Base-by-base conservation (phyloP, 2,329 filamentous ascomycete genomes). In the Cryoendolithus antarcticus region DNA sequence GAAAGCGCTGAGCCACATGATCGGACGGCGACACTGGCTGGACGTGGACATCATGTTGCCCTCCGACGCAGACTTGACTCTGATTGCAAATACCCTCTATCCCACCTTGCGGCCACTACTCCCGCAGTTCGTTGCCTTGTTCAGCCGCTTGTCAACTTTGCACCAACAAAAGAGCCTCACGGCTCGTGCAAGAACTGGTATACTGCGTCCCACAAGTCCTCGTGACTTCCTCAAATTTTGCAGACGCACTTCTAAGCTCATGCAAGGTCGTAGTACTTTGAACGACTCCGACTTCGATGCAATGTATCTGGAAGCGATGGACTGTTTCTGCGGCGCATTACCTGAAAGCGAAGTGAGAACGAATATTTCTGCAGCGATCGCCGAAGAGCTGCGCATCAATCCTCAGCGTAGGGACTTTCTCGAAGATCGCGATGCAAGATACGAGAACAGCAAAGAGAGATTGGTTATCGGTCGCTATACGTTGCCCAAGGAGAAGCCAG, bases 141-240 rank as follows among this genome's bases (percentile, higher is more conserved):
- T 76, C 47, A 55, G 63, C 27, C 62, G 65, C 30, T 48, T 72
- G 9, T 46, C 61, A 28, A 45, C 51, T 4, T 48, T 65, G 1
- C 62, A 59, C 34, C 57, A 59, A 12, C 64, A 66, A 38, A 54
- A 62, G 9, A 59, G 62, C 9, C 67, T 72, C 37, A 54, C 58
- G 34, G 64, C 65, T 0, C 66, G 63, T 41, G 74, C 55, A 58
- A 75, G 54, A 62, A 74, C 56, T 62, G 74, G 51, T 57, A 74
- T 62, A 46, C 69, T 74, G 8, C 73, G 80, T 42, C 71, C 76
- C 24, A 69, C 79, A 13, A 83, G 75, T 27, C 71, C 84, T 21
- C 70, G 82, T 48, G 91, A 96, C 59, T 67, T 98, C 7, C 69
- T 98, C 40, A 96, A 95, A 57, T 93, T 91, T 80, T 94, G 86